phyloP scores from a whole-genome alignment of 2,329 filamentous ascomycete genomes.

The Colletotrichum musicola region DNA sequence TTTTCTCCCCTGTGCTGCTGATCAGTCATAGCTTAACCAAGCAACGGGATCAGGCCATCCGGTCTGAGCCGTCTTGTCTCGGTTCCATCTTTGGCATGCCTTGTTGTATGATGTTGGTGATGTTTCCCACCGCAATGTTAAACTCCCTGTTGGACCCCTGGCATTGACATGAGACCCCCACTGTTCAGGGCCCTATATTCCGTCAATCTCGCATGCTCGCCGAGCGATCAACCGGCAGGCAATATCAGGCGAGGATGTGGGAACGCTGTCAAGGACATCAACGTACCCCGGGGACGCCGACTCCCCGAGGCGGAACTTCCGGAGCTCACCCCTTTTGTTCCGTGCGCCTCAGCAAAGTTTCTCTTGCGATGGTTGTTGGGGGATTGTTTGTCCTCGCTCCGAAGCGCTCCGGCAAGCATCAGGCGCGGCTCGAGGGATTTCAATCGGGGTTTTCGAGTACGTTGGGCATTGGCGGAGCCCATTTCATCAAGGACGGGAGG shows the following conservation, averaged over 20 bases:
- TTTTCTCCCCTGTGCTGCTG: background rate
- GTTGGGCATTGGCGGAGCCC: no score
- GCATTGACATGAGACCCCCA: background rate
- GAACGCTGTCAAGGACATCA: background rate
- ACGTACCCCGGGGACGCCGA: no score
- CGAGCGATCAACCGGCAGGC: background rate
- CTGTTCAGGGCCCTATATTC: constrained; percentile 11
- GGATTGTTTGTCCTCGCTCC: no score
- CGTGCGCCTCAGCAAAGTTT: no score
- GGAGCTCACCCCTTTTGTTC: no score
- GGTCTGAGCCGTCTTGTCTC: background rate
- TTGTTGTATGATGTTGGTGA: background rate
- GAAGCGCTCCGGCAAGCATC: no score
- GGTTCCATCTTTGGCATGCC: constrained; percentile 1
- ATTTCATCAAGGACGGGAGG: no score
- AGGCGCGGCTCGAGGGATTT: no score
- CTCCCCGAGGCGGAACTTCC: no score
- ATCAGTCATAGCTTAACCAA: constrained; percentile 6
- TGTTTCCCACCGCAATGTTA: constrained; percentile 2
- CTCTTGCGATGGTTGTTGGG: no score
- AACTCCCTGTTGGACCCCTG: constrained; percentile 5
- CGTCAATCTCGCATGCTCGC: constrained; percentile 15
- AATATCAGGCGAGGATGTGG: background rate
- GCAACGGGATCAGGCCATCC: constrained; percentile 3
- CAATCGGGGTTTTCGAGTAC: no score